Evolutionary conservation across 2,329 filamentous ascomycete species (phyloP).

Genomic region (Cladosporium phlei): DNA sequence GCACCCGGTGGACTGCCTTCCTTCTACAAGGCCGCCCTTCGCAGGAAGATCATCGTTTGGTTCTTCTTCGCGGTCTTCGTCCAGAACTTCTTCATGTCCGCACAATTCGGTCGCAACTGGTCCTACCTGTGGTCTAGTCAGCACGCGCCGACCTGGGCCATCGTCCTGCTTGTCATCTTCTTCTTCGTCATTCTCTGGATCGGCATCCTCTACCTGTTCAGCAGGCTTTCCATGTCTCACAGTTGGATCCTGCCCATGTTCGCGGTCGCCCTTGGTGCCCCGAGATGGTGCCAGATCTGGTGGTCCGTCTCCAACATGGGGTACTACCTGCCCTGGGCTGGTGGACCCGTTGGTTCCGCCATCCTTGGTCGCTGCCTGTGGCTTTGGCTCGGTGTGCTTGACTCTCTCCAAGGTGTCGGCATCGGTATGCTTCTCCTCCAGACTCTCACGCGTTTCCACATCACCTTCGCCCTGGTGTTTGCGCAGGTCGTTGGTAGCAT

Average conservation of each 20-base stretch:
- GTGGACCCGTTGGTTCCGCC: slow-evolving; percentile 50
- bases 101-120: slow-evolving; percentile 65
- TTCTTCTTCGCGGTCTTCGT: slow-evolving; percentile 60
- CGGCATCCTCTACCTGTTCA: slow-evolving; percentile 48
- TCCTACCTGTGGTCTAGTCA: slow-evolving; percentile 57
- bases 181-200: slow-evolving; percentile 57
- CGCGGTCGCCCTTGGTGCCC: slow-evolving; percentile 61
- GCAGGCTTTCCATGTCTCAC: slow-evolving; percentile 54
- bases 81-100: slow-evolving; percentile 64
- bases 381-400: slow-evolving; percentile 64
- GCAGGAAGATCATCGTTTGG: slow-evolving; percentile 63
- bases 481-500: slow-evolving; percentile 60
- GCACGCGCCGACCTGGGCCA: slow-evolving; percentile 53
- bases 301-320: slow-evolving; percentile 60
- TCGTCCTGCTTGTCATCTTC: slow-evolving; percentile 52
- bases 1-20: slow-evolving; percentile 59
- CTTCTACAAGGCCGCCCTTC: slow-evolving; percentile 58
- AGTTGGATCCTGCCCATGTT: slow-evolving; percentile 65
- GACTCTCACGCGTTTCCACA: slow-evolving; percentile 59
- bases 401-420: slow-evolving; percentile 61
- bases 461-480: slow-evolving; percentile 56
- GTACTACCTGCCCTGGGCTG: slow-evolving; percentile 59
- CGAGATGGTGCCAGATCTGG: slow-evolving; percentile 64
- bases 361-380: slow-evolving; percentile 55
- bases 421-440: slow-evolving; percentile 65